Evolutionary conservation across 1,139 yeast species (phyloP).

Genomic region (Hyphopichia burtonii): DNA sequence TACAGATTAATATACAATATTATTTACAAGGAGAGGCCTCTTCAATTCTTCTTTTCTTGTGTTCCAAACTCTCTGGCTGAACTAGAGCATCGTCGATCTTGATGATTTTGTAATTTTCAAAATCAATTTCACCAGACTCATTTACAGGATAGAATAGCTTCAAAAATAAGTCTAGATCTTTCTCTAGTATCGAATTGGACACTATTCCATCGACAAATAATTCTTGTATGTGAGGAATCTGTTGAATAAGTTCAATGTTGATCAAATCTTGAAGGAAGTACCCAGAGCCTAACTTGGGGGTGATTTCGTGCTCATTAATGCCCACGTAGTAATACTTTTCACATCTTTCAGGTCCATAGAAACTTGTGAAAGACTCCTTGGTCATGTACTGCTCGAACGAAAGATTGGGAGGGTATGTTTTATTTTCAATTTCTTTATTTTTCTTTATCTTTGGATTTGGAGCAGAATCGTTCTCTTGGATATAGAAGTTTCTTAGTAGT

Average conservation of each 20-base stretch:
- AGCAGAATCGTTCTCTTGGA: constrained; percentile 80
- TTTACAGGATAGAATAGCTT: constrained; percentile 31
- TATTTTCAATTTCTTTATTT: constrained; percentile 67
- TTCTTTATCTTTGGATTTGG: constrained; percentile 79
- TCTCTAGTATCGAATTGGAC: constrained; percentile 12
- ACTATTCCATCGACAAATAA: constrained; percentile 11
- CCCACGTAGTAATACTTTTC: constrained; percentile 7
- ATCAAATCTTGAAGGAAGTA: constrained; percentile 26
- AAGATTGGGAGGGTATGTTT: constrained; percentile 56
- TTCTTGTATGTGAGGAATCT: constrained; percentile 22
- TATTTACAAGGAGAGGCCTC: background rate
- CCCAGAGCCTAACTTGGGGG: constrained; percentile 27
- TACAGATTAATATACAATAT: background rate
- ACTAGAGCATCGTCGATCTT: constrained; percentile 12
- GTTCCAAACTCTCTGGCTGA: constrained; percentile 1
- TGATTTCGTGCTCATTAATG: constrained; percentile 22
- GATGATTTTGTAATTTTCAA: constrained; percentile 14
- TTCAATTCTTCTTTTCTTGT: constrained; percentile 6
- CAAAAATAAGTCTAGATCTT: constrained; percentile 25
- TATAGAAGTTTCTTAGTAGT: constrained; percentile 76
- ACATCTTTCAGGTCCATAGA: constrained; percentile 28
- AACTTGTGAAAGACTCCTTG: constrained; percentile 21
- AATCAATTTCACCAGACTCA: constrained; percentile 25
- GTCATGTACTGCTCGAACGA: constrained; percentile 17
- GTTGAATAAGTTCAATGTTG: constrained; percentile 12